Base-by-base conservation (phyloP, 1,139 yeast species). In the Kurtzmaniella quercitrusa region DNA sequence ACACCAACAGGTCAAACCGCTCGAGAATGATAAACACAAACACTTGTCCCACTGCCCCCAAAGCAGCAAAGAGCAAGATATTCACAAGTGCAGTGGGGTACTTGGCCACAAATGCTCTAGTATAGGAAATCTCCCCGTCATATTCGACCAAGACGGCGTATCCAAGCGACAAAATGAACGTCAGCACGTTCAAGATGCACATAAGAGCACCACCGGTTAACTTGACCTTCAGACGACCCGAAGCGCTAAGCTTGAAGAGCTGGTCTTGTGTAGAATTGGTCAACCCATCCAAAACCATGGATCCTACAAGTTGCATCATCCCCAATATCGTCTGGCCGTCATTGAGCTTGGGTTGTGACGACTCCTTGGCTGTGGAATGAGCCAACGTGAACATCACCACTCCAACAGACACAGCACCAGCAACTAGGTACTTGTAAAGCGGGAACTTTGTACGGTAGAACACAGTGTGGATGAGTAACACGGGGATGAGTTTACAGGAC, bases 231-330 rank as follows among this genome's bases (percentile, higher is more conserved):
- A 23, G 37, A 23, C 12, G 37, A 19, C 17, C 40, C 9, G 37
- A 34, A 14, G 9, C 10, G 23, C 58, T 60, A 23, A 64, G 54
- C 47, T 76, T 78, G 56, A 93, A 85, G 60, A 93, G 66, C 45
- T 85, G 82, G 62, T 93, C 98, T 61, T 93, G 98, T 0, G 96
- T 85, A 3, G 97, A 87, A 63, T 91, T 93, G 25, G 96, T 90
- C 48, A 91, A 68, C 0, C 98, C 98, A 59, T 93, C 98, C 37
- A 93, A 70, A 14, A 93, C 61, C 65, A 93, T 75, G 37, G 94
- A 86, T 1, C 70, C 64, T 0, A 70, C 56, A 38, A 93, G 70
- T 44, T 85, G 77, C 0, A 63, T 52, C 53, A 87, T 62, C 0
- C 98, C 98, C 31, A 77, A 55, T 1, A 68, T 44, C 1, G 74